A percentile compares a stretch with the other conserved stretches of the same genome.
Evolutionary conservation across 306 rosid species (phyloP).

Genomic region (Coriaria nepalensis): DNA sequence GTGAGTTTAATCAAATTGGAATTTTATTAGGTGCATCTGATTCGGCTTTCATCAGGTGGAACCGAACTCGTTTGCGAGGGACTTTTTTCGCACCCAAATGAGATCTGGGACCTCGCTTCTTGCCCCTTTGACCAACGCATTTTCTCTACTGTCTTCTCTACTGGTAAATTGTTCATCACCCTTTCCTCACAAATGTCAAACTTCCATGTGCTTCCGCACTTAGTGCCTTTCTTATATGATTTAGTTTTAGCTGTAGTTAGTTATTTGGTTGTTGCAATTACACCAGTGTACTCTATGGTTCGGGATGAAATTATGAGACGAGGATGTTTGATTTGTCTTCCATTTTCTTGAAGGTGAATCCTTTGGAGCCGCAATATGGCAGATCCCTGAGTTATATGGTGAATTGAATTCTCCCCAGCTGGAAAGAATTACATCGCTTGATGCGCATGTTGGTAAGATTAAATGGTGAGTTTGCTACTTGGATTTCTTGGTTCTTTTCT

Average conservation of each 20-base stretch:
- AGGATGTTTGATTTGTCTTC: neutral
- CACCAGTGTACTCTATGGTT: neutral
- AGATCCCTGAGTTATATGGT: slow-evolving; percentile 91
- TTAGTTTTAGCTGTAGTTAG: neutral
- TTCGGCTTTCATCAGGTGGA: slow-evolving; percentile 86
- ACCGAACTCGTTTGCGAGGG: slow-evolving; percentile 90
- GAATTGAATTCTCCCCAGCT: slow-evolving; percentile 88
- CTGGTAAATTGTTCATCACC: slow-evolving; percentile 33
- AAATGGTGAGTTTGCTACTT: slow-evolving; percentile 61
- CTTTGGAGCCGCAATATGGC: slow-evolving; percentile 89
- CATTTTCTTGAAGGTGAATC: slow-evolving; percentile 57
- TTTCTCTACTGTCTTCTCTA: slow-evolving; percentile 86
- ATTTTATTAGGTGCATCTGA: slow-evolving; percentile 62
- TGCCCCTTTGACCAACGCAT: slow-evolving; percentile 94
- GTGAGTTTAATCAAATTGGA: slow-evolving; percentile 16
- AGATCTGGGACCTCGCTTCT: slow-evolving; percentile 96
- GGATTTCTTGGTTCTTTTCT: neutral
- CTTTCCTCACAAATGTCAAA: neutral
- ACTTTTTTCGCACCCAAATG: slow-evolving; percentile 86
- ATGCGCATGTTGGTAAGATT: slow-evolving; percentile 53
- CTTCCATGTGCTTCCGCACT: neutral
- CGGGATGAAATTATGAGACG: slow-evolving; percentile 1
- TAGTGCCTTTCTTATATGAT: neutral
- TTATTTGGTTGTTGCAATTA: neutral
- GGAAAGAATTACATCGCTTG: slow-evolving; percentile 67